Base-by-base conservation (phyloP, 805 yeast genomes). In the Cyberlindnera mrakii region DNA sequence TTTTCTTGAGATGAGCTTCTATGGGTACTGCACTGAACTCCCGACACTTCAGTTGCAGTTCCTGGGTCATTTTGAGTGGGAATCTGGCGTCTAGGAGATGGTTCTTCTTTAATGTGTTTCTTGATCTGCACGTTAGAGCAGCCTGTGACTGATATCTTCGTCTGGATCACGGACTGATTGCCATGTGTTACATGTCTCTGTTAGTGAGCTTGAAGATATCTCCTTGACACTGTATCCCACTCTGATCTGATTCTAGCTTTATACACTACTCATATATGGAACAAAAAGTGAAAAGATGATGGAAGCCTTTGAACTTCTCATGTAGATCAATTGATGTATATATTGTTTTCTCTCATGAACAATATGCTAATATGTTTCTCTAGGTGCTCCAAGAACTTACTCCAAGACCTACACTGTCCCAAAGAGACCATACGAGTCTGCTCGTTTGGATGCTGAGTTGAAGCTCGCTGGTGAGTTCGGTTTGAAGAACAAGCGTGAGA, bases 391-490 rank as follows among this genome's bases (percentile, higher is more conserved):
- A 79, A 86, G 96, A 81, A 88, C 96, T 70, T 85, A 91, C 85
- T 91, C 99, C 65, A 93, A 93, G 89, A 93, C 99, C 68, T 93
- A 87, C 88, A 77, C 96, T 69, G 96, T 91, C 71, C 99, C 99
- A 80, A 89, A 87, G 84, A 88, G 95, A 75, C 97, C 98, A 59
- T 93, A 85, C 82, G 99, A 93, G 80, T 86, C 95, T 62, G 95
- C 97, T 74, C 96, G 99, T 84, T 83, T 93, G 74, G 99, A 93
- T 67, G 88, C 96, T 71, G 99, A 93, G 79, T 86, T 93, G 74
- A 91, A 93, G 79, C 86, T 93, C 70, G 97, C 95, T 69, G 99
- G 99, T 82, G 98, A 93, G 77, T 90, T 77, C 85, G 99, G 99
- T 83, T 85, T 93, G 72, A 91, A 89, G 81, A 93, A 93, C 96